Percentiles rank a stretch among this genome's conserved stretches.
Evolutionary conservation across 2,329 filamentous ascomycete genomes (phyloP).

Genomic region (Colletotrichum graminicola): DNA sequence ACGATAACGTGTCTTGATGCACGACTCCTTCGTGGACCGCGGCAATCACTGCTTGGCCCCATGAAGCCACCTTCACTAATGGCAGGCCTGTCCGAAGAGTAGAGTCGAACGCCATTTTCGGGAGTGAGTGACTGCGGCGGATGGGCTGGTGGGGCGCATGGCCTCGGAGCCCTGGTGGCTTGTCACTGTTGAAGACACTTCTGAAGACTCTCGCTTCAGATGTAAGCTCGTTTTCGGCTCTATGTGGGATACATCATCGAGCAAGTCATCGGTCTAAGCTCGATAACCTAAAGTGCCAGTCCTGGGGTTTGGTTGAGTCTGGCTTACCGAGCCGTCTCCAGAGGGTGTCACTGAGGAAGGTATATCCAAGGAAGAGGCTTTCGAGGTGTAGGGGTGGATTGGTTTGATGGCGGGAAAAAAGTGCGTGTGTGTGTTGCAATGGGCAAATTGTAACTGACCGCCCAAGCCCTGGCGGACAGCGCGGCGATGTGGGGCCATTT

Average conservation of each 20-base stretch:
- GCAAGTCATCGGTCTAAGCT: background rate
- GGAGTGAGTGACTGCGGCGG: background rate
- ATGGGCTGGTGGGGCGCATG: background rate
- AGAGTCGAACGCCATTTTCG: background rate
- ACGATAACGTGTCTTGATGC: no score
- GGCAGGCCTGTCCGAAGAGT: no score
- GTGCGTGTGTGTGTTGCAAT: background rate
- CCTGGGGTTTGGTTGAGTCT: background rate
- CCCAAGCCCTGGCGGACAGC: conserved; percentile 5
- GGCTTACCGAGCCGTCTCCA: background rate
- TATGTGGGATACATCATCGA: background rate
- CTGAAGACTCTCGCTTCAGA: no score
- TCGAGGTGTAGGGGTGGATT: background rate
- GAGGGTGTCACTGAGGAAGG: background rate
- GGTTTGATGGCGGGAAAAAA: background rate
- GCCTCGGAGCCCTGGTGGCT: background rate
- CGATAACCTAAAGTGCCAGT: conserved; percentile 1
- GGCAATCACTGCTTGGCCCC: background rate
- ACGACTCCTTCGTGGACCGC: background rate
- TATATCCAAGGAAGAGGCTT: background rate
- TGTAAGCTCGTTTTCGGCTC: no score
- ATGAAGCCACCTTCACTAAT: background rate
- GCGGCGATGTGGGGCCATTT: conserved; percentile 14
- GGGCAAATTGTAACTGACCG: conserved; percentile 8
- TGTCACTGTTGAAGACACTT: background rate